phyloP scores from a whole-genome alignment of 306 rosid species.

The Cucumis melo region DNA sequence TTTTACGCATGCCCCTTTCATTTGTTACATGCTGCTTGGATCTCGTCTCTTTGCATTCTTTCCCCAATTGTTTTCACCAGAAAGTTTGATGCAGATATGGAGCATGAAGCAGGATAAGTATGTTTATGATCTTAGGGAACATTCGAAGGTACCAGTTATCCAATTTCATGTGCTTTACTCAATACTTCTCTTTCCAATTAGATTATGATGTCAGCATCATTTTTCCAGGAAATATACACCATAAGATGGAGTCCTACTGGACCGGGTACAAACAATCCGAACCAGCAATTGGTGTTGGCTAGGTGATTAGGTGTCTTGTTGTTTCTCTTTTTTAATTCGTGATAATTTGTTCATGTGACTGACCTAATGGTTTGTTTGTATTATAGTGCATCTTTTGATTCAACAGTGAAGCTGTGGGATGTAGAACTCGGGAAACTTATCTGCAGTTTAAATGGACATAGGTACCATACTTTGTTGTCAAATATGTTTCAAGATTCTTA shows the following conservation, averaged over 20 bases:
- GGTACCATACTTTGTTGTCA: constrained; percentile 23
- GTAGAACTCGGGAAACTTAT: constrained; percentile 70
- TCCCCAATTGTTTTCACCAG: not conserved
- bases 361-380: constrained; percentile 1
- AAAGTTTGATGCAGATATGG: constrained; percentile 63
- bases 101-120: constrained; percentile 73
- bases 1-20: not conserved
- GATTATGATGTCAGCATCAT: not conserved
- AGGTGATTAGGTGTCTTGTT: constrained; percentile 34
- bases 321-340: not conserved
- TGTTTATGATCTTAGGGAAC: constrained; percentile 81
- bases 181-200: constrained; percentile 3
- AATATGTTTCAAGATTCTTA: not conserved
- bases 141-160: constrained; percentile 50
- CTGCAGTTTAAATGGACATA: constrained; percentile 71
- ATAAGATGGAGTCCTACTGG: constrained; percentile 98
- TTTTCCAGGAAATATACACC: constrained; percentile 76
- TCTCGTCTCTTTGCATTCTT: not conserved
- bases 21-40: not conserved
- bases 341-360: not conserved
- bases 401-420: constrained; percentile 87
- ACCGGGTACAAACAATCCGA: constrained; percentile 65
- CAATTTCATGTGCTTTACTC: not conserved
- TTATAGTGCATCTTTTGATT: constrained; percentile 83
- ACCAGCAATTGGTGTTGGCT: constrained; percentile 68